phyloP scores from a whole-genome alignment of 1,139 yeast species.

The Kodamaea derodonti region DNA sequence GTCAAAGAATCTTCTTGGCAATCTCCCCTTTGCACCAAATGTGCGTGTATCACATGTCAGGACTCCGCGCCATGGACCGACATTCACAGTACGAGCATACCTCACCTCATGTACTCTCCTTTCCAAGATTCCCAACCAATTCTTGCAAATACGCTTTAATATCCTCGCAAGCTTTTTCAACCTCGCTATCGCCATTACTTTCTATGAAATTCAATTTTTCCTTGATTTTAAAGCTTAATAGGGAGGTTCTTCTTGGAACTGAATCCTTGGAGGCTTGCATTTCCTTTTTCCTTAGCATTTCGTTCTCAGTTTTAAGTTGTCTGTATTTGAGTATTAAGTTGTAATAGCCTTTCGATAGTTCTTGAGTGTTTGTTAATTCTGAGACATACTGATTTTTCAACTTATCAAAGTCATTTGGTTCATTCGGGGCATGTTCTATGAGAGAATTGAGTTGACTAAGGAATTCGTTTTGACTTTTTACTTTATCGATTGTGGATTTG shows the following conservation, averaged over 20 bases:
- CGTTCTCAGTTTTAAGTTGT: too few relatives aligned
- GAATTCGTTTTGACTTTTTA: constrained; percentile 20
- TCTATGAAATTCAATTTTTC: constrained; percentile 4
- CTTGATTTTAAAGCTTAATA: constrained; percentile 2
- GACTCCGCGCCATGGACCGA: too few relatives aligned
- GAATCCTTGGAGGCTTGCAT: not conserved
- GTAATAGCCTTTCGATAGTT: constrained; percentile 35
- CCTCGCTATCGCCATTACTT: constrained; percentile 1
- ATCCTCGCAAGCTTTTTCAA: constrained; percentile 2
- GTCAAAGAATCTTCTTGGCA: too few relatives aligned
- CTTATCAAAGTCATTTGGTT: constrained; percentile 21
- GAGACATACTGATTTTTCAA: constrained; percentile 30
- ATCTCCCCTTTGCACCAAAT: too few relatives aligned
- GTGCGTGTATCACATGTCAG: too few relatives aligned
- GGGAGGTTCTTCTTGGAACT: too few relatives aligned
- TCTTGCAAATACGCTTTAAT: constrained; percentile 1
- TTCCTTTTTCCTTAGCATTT: too few relatives aligned
- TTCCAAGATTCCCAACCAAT: too few relatives aligned
- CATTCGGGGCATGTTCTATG: constrained; percentile 8
- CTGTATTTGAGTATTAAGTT: constrained; percentile 40
- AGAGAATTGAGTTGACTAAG: constrained; percentile 19
- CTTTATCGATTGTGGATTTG: constrained; percentile 10
- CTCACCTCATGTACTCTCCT: too few relatives aligned
- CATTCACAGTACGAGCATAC: too few relatives aligned
- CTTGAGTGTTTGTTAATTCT: constrained; percentile 28